Base-by-base conservation (phyloP, 345 rosid species). In the Eucalyptus cladocalyx region DNA sequence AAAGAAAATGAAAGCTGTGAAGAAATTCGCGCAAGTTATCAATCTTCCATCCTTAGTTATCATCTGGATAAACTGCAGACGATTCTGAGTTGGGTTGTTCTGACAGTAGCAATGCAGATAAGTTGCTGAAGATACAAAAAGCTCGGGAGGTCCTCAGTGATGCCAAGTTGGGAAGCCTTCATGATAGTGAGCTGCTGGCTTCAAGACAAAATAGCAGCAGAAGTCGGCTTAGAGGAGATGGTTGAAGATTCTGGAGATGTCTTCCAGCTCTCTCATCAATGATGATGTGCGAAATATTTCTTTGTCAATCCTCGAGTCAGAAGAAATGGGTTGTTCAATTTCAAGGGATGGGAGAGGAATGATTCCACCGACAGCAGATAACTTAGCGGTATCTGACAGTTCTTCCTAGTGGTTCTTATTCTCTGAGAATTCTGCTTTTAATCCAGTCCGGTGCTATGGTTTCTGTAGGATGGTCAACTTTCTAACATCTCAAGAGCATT, bases 321-420 rank as follows among this genome's bases (percentile, higher is more conserved):
- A 85, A 90, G 92, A 94, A 18, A 94, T 96, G 95, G 97, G 98
- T 18, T 94, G 92, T 89, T 92, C 42, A 11, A 72, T 97, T 89
- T 86, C 90, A 88, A 93, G 91, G 91, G 94, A 95, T 65, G 94
- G 89, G 4, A 89, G 56, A 58, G 87, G 9, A 72, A 90, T 95
- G 81, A 89, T 67, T 62, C 49, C 94, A 45, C 88, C 72, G 91
- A 92, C 91, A 53, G 90, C 88, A 7, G 96, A 91, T 93, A 91
- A 92, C 88, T 94, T 88, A 37, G 92, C 94, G 3, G 94, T 96
- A 14, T 93, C 98, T 19, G 47, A 90, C 95, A 80, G 87, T 95
- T 88, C 96, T 97, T 88, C 96, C 99, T 88, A 92, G 99, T 88
- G 98, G 98, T 47, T 96, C 99, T 89, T 97, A 98, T 91, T 97